Evolutionary conservation across 2,329 filamentous ascomycete genomes (phyloP).

Genomic region (Xylaria sp.): DNA sequence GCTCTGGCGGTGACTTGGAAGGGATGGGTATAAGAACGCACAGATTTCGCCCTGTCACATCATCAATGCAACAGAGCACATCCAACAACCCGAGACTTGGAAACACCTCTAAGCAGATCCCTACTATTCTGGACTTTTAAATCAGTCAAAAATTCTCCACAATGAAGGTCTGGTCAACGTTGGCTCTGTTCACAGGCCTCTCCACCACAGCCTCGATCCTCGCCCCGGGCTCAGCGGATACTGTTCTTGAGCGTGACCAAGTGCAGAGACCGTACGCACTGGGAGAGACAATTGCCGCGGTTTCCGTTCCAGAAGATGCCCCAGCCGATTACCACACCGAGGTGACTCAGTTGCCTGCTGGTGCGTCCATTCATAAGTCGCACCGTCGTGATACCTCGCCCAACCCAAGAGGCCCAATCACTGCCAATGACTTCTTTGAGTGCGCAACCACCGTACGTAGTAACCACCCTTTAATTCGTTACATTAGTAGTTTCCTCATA

Average conservation of each 20-base stretch:
- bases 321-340: conserved; percentile 41
- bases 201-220: conserved; percentile 40
- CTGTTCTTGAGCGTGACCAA: conserved; percentile 27
- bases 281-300: neutral
- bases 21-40: conserved; percentile 26
- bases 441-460: conserved; percentile 50
- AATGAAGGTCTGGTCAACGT: conserved; percentile 46
- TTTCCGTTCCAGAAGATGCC: conserved; percentile 19
- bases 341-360: conserved; percentile 8
- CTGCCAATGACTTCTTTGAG: conserved; percentile 51
- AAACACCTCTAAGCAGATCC: conserved; percentile 21
- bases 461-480: neutral
- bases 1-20: neutral
- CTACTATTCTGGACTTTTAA: conserved; percentile 6
- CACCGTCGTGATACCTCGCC: conserved; percentile 35
- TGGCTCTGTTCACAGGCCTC: conserved; percentile 46
- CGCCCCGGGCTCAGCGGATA: conserved; percentile 27
- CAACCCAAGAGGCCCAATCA: conserved; percentile 40
- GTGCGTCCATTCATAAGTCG: conserved; percentile 30
- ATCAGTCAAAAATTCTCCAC: neutral
- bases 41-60: conserved; percentile 20
- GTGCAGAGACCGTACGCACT: conserved; percentile 37
- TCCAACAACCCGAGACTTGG: conserved; percentile 37
- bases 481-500: neutral
- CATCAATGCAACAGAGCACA: conserved; percentile 27